Base-by-base conservation (phyloP, 2,329 filamentous ascomycete genomes). In the Colletotrichum lentis region DNA sequence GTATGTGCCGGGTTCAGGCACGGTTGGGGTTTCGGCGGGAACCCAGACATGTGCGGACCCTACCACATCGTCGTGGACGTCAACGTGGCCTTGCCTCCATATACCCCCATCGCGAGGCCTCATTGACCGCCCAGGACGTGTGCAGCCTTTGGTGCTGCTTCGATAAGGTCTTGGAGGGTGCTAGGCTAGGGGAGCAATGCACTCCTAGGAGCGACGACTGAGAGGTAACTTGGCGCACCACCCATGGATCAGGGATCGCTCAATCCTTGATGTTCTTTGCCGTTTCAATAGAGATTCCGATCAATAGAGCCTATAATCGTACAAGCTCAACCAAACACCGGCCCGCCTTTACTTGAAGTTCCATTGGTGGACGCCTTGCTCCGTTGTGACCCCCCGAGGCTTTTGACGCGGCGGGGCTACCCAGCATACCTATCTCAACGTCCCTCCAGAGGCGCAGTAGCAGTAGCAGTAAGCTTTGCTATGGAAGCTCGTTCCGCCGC, bases 281-380 rank as follows among this genome's bases (percentile, higher is more conserved):
- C 44, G 37, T 62, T 49, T 18, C 43, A 50, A 59, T 55, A 68
- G 47, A 64, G 43, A 58, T 54, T 22, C 10, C 49, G 35, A 54
- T 18, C 61, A 68, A 43, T 31, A 22, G 41, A 59, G 49, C 61
- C 24, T 8, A 24, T 6, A n/a, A n/a, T n/a, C n/a, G n/a, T n/a
- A 20, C 35, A 35, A 37, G 31, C 37, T 35, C 47, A 60, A 22
- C 2, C 31, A 14, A 14, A 12, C 12, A 12, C 31, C 6, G n/a
- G n/a, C 31, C 11, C 37, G n/a, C n/a, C 37, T 1, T 14, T 10
- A 12, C 20, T 7, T 31, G n/a, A 12, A 22, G 2, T 8, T 5
- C 50, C 5, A 6, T 6, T 31, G 18, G n/a, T 31, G 31, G 27
- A 37, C 11, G 50, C n/a, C n/a, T 27, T 20, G 37, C 6, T 54